phyloP scores from a whole-genome alignment of 2,329 filamentous ascomycete species.

The Curvularia verruculosa region DNA sequence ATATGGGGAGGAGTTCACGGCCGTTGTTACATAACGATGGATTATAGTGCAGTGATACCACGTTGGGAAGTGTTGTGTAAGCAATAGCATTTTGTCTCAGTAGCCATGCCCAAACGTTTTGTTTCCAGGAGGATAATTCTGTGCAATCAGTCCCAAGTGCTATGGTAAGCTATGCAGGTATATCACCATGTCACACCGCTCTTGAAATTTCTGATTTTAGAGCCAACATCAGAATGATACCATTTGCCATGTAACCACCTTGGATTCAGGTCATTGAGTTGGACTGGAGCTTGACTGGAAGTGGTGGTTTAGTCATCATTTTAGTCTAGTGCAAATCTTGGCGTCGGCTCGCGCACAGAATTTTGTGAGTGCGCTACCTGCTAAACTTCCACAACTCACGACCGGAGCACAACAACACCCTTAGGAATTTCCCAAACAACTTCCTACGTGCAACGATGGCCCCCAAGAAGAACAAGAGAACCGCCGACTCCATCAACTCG shows the following conservation, averaged over 20 bases:
- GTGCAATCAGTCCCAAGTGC: background rate
- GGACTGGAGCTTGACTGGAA: background rate
- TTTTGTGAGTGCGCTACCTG: constrained; percentile 13
- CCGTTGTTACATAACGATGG: constrained; percentile 10
- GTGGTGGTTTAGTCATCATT: background rate
- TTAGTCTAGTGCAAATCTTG: constrained; percentile 25
- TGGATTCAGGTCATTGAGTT: background rate
- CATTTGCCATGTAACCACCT: too few species aligned
- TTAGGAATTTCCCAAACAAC: constrained; percentile 33
- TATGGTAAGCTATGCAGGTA: background rate
- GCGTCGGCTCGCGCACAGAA: constrained; percentile 24
- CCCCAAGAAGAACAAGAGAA: constrained; percentile 82
- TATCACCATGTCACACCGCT: background rate
- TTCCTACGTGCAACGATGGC: constrained; percentile 62
- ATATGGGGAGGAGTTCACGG: constrained; percentile 5
- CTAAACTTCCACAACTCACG: constrained; percentile 15
- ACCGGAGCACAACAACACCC: constrained; percentile 47
- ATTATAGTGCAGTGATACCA: constrained; percentile 27
- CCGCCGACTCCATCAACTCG: constrained; percentile 76
- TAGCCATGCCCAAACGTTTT: background rate
- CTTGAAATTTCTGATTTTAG: too few species aligned
- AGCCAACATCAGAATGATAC: background rate
- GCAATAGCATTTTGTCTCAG: background rate
- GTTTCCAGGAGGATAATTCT: background rate
- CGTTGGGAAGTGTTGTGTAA: constrained; percentile 2